A percentile compares a stretch with the other conserved stretches of the same genome.
Conservation (phyloP, 768 basidiomycete genomes). For the Cantharellus cinnabarinus region DNA sequence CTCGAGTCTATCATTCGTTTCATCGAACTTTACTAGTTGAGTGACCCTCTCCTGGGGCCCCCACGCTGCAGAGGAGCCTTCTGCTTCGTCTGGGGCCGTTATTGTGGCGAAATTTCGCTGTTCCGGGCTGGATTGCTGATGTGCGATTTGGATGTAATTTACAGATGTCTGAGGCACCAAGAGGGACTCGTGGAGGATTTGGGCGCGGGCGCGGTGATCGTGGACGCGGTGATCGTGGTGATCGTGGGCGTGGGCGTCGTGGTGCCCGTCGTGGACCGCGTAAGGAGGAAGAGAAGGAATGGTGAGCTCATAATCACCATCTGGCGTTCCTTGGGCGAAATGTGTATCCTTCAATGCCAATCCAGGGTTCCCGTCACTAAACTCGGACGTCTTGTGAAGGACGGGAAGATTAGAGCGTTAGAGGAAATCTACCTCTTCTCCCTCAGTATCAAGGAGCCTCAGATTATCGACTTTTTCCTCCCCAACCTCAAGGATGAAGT, state of each 20-base stretch:
- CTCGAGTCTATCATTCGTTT: too few relatives aligned
- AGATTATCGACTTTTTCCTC: slow-evolving; percentile 98
- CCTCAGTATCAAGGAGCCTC: slow-evolving; percentile 96
- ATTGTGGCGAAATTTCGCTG: too few relatives aligned
- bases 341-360: not conserved
- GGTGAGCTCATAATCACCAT: slow-evolving; percentile 30
- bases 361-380: slow-evolving; percentile 92
- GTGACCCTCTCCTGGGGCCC: too few relatives aligned
- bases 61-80: too few relatives aligned
- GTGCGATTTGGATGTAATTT: not conserved
- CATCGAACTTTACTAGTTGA: too few relatives aligned
- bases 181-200: not conserved
- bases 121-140: not conserved
- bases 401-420: slow-evolving; percentile 99
- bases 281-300: slow-evolving; percentile 99
- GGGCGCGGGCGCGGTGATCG: slow-evolving; percentile 3
- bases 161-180: not conserved
- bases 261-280: slow-evolving; percentile 87
- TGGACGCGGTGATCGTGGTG: slow-evolving; percentile 5
- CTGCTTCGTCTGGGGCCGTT: too few relatives aligned
- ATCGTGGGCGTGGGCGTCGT: slow-evolving; percentile 21
- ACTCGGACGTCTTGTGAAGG: slow-evolving; percentile 96
- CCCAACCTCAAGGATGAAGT: slow-evolving; percentile 99
- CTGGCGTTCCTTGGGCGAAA: not conserved
- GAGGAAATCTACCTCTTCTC: slow-evolving; percentile 99